Evolutionary conservation across 768 basidiomycete species (phyloP).

Genomic region (Phanerodontia chrysosporium): DNA sequence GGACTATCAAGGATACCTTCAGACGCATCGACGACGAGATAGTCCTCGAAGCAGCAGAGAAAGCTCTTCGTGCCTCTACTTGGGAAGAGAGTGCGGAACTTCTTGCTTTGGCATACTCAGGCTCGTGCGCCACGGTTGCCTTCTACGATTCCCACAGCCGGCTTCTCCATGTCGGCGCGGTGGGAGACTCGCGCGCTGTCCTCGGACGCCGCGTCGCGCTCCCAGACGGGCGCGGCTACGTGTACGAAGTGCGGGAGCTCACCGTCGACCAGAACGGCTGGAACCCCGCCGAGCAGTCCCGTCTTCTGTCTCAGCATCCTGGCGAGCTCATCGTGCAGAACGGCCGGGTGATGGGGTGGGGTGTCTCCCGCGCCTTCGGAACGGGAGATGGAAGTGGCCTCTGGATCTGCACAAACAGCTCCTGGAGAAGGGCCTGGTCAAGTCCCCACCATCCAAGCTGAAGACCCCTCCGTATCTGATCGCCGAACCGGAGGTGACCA

Average conservation of each 20-base stretch:
- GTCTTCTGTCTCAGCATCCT: conserved; percentile 29
- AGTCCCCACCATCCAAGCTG: conserved; percentile 25
- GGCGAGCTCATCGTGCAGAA: conserved; percentile 29
- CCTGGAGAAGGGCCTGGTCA: conserved; percentile 32
- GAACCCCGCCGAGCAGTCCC: conserved; percentile 30
- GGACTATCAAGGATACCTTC: conserved; percentile 35
- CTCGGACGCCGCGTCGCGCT: conserved; percentile 35
- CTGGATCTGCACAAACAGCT: conserved; percentile 34
- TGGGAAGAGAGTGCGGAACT: conserved; percentile 24
- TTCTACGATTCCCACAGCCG: conserved; percentile 39
- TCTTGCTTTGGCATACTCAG: conserved; percentile 32
- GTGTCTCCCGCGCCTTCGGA: conserved; percentile 41
- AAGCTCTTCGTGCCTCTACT: conserved; percentile 24
- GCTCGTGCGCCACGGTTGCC: conserved; percentile 42
- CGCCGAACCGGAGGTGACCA: conserved; percentile 48
- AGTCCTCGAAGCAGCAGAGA: conserved; percentile 30
- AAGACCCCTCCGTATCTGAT: conserved; percentile 49
- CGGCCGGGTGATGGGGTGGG: conserved; percentile 37
- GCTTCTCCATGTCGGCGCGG: conserved; percentile 37
- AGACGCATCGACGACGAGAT: conserved; percentile 37
- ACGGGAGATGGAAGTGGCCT: conserved; percentile 41
- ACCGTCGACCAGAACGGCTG: conserved; percentile 34
- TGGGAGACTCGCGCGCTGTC: conserved; percentile 47
- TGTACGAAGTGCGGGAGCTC: conserved; percentile 38
- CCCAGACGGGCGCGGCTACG: conserved; percentile 22